Percentiles rank a stretch among this genome's conserved stretches.
These are phyloP conservation scores for Pythium utonaiense DNA, from an alignment of 352 stramenopile species.

Conservation along the genomic window DNA sequence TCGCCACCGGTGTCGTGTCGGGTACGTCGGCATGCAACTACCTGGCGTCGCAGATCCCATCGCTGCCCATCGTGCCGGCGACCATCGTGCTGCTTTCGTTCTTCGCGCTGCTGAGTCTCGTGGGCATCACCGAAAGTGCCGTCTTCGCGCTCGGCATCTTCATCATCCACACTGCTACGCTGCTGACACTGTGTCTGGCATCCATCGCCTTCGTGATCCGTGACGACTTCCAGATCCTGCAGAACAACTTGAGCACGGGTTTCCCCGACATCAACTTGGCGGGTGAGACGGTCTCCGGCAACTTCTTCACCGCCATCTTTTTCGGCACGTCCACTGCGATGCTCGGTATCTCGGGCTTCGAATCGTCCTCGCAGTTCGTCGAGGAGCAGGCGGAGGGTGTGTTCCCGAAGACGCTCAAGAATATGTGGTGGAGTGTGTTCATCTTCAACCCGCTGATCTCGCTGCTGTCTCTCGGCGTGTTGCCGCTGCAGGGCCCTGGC, in stretches of 20 bases:
- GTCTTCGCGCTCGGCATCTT: slow-evolving; percentile 91
- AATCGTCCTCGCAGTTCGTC: slow-evolving; percentile 94
- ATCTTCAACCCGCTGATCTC: slow-evolving; percentile 94
- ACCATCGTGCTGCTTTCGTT: slow-evolving; percentile 88
- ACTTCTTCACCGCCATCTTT: slow-evolving; percentile 85
- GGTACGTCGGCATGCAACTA: slow-evolving; percentile 87
- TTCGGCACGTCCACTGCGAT: slow-evolving; percentile 92
- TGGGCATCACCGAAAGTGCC: slow-evolving; percentile 92
- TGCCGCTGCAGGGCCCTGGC: slow-evolving; percentile 72
- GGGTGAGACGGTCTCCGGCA: slow-evolving; percentile 69
- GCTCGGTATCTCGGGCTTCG: slow-evolving; percentile 94
- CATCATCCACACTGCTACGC: slow-evolving; percentile 83
- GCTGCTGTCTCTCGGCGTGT: slow-evolving; percentile 86
- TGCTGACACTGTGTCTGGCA: slow-evolving; percentile 75
- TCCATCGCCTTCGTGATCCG: slow-evolving; percentile 78
- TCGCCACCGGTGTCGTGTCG: slow-evolving; percentile 91
- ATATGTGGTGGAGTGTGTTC: slow-evolving; percentile 93
- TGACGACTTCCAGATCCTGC: slow-evolving; percentile 76
- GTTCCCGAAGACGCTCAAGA: slow-evolving; percentile 92
- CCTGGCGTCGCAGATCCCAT: slow-evolving; percentile 71
- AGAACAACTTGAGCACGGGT: slow-evolving; percentile 75
- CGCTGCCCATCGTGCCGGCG: slow-evolving; percentile 70
- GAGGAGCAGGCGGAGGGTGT: slow-evolving; percentile 93
- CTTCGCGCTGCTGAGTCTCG: slow-evolving; percentile 88
- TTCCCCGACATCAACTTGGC: slow-evolving; percentile 90